Evolutionary conservation across 1,284 basidiomycete species (phyloP), one percentile per base, ranked within the genome.

Genomic region (Wolfiporia cocos): DNA sequence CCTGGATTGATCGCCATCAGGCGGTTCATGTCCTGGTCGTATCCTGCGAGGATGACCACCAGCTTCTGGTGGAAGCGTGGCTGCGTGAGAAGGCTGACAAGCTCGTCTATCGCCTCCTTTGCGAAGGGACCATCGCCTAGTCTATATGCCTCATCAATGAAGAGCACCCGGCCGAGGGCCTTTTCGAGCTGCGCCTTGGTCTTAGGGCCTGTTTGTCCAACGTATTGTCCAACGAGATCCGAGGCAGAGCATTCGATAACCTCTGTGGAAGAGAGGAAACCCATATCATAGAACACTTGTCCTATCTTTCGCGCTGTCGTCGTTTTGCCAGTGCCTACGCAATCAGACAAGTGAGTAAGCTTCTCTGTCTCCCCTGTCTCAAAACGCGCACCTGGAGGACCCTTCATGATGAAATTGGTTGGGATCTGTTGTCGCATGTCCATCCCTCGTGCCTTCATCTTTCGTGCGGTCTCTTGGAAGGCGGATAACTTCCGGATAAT

Each of bases 381-480:
- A 24, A 34, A 41, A 15, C 24, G 42, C 46, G 19, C 48, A 76
- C 80, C 81, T 50, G 82, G 82, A 5, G 81, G 81, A 0, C 81
- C 81, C 49, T 78, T 84, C 66, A 85, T 84, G 3, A 85, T 65
- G 49, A 83, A 85, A 43, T 70, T 81, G 5, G 74, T 84, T 0
- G 82, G 81, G 17, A 84, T 73, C 20, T 67, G 59, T 42, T 78
- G 71, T 17, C 64, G 39, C 4, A 28, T 29, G 14, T 50, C 48
- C 36, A 47, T 58, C 1, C 67, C 67, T 18, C 60, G 58, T 4
- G 48, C 53, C 49, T 73, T 75, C 57, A 69, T 66, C 15, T 51
- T 58, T 3, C 54, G 53, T 2, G 76, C 72, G 14, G 76, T 70
- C 41, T 67, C 61, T 53, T 84, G 81, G 44, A 73, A 82, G 3